Base-by-base conservation (phyloP, 2,329 filamentous ascomycete genomes). In the Colletotrichum magnum region DNA sequence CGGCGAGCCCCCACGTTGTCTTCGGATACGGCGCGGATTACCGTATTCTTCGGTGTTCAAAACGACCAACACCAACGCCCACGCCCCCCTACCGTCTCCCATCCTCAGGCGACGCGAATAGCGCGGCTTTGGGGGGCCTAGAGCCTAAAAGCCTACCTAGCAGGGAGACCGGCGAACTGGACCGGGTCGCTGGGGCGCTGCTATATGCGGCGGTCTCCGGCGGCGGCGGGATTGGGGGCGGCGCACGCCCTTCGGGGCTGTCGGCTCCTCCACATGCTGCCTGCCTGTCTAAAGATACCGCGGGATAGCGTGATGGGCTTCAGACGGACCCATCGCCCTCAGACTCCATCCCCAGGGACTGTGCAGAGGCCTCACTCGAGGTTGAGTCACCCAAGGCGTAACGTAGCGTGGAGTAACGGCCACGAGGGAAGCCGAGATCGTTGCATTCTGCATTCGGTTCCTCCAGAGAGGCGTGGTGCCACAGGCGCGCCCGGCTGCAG, bases 261-360 rank as follows among this genome's bases (percentile, higher is more conserved):
- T 51, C 32, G 28, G 15, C 36, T 26, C 48, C 48, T 52, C 32
- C 32, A 36, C 32, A 18, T 43, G 47, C n/a, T 18, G 47, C 47
- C 32, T 10, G 7, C 32, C 32, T 4, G n/a, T 59, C 57, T 51
- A 50, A 59, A 59, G 57, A 51, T 50, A 59, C 32, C 28, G 18
- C 54, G 21, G 16, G 45, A 59, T 52, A 43, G 58, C 47, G 57
- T 41, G 58, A 60, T 16, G 32, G 58, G 16, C 58, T 60, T 43
- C 58, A 47, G 58, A 50, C 58, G 45, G 58, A 43, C 41, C 32
- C 58, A 60, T 47, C 47, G 58, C 21, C 9, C n/a, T 56, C 60
- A 39, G 47, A 43, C 59, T 24, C 24, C 50, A 41, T 24, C 24
- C 50, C 28, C 18, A 5, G 48, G 48, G 57, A 48, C 63, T 47